Conservation (phyloP, 2,329 filamentous ascomycete species). For the Fusarium nygamai region DNA sequence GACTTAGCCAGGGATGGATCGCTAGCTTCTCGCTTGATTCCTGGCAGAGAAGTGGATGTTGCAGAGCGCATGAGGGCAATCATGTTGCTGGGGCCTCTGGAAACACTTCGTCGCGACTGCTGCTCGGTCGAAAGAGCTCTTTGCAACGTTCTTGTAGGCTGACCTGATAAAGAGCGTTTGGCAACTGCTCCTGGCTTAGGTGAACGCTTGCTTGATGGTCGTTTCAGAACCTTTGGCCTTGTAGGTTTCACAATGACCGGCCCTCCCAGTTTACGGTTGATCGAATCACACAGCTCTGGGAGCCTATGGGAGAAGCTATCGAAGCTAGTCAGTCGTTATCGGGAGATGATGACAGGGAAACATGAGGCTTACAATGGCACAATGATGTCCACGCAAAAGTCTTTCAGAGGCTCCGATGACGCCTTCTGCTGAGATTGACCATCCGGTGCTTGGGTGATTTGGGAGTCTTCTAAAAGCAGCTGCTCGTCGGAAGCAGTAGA, state of each 20-base stretch:
- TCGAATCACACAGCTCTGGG: conserved; percentile 74
- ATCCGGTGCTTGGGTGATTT: conserved; percentile 48
- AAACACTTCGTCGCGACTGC: conserved; percentile 63
- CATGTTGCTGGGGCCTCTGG: conserved; percentile 64
- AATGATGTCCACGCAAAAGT: conserved; percentile 84
- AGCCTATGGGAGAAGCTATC: conserved; percentile 76
- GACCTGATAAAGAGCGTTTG: conserved; percentile 57
- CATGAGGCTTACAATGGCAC: conserved; percentile 73
- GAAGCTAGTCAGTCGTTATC: conserved; percentile 53
- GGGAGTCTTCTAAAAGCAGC: conserved; percentile 60
- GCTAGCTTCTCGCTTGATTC: conserved; percentile 75
- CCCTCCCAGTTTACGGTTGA: conserved; percentile 81
- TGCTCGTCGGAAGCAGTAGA: conserved; percentile 73
- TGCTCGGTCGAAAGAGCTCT: conserved; percentile 70
- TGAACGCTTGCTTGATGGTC: conserved; percentile 54
- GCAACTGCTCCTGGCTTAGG: conserved; percentile 62
- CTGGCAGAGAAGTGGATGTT: conserved; percentile 68
- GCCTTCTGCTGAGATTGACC: conserved; percentile 52
- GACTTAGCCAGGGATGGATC: conserved; percentile 65
- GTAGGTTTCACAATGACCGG: conserved; percentile 68
- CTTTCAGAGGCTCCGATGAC: conserved; percentile 71
- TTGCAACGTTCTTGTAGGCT: conserved; percentile 64
- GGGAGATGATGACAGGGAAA: not conserved
- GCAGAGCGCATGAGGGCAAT: conserved; percentile 75
- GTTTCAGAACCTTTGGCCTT: conserved; percentile 61